Evolutionary conservation across 1,139 yeast species (phyloP).

Genomic region (Meyerozyma carpophila): DNA sequence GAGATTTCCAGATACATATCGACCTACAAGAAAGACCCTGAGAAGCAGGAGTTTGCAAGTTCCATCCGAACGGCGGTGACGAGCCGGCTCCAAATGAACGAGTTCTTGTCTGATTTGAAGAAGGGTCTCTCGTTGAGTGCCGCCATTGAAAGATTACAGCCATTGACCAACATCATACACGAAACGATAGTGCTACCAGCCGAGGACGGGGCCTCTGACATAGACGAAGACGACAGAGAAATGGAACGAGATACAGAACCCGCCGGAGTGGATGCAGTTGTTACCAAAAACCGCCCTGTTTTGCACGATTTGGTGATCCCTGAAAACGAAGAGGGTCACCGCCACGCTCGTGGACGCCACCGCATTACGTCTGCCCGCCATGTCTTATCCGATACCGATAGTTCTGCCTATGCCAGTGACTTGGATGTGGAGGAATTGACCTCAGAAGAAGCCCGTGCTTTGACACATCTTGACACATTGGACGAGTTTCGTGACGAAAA

Average conservation of each 20-base stretch:
- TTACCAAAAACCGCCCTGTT: conserved; percentile 42
- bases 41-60: conserved; percentile 13
- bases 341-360: conserved; percentile 1
- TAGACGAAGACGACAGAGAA: conserved; percentile 15
- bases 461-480: conserved; percentile 35
- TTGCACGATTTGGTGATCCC: conserved; percentile 49
- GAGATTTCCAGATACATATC: conserved; percentile 27
- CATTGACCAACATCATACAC: conserved; percentile 47
- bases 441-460: conserved; percentile 27
- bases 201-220: conserved; percentile 32
- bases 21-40: conserved; percentile 12
- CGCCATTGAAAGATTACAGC: conserved; percentile 54
- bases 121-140: conserved; percentile 47
- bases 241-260: conserved; percentile 34
- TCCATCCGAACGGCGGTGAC: conserved; percentile 35
- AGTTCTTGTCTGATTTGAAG: conserved; percentile 45
- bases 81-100: conserved; percentile 43
- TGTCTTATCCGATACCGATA: conserved; percentile 10
- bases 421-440: conserved; percentile 35
- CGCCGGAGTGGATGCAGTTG: conserved; percentile 47
- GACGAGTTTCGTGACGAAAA: conserved; percentile 50
- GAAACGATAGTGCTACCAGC: conserved; percentile 47
- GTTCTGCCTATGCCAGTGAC: conserved; percentile 27
- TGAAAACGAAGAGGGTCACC: conserved; percentile 14
- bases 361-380: conserved; percentile 1